Evolutionary conservation across 768 basidiomycete genomes (phyloP).

Genomic region (Naganishia vaughanmartiniae): DNA sequence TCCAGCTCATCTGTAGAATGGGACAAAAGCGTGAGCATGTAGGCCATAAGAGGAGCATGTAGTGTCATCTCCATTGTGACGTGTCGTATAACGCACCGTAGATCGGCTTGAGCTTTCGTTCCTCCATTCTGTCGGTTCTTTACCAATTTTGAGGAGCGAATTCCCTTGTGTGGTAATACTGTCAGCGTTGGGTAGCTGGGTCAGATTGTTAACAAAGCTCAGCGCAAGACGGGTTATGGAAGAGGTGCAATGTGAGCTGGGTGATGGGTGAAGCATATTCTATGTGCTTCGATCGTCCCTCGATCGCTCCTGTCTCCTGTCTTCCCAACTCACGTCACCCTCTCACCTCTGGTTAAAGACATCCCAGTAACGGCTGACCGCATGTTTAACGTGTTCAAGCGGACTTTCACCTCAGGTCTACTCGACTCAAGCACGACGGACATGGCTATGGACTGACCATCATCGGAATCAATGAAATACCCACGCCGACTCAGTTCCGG

Average conservation of each 20-base stretch:
- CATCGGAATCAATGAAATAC: too few species aligned
- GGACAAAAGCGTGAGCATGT: too few species aligned
- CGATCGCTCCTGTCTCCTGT: not conserved
- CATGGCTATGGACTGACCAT: too few species aligned
- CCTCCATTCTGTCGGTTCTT: slow-evolving; percentile 13
- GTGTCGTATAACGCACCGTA: slow-evolving; percentile 8
- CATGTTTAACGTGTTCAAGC: too few species aligned
- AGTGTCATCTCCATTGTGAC: not conserved
- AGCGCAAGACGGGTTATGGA: too few species aligned
- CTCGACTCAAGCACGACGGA: too few species aligned
- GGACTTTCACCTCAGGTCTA: too few species aligned
- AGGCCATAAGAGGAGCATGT: not conserved
- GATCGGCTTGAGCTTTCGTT: slow-evolving; percentile 24
- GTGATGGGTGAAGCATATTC: not conserved
- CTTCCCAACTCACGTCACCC: not conserved
- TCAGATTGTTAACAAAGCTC: too few species aligned
- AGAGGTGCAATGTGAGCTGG: too few species aligned
- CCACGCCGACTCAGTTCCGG: too few species aligned
- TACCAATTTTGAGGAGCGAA: not conserved
- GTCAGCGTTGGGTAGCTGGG: too few species aligned
- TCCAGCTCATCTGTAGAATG: slow-evolving; percentile 21
- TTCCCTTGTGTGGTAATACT: too few species aligned
- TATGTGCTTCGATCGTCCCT: not conserved
- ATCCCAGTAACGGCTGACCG: not conserved
- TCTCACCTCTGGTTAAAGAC: not conserved